phyloP scores from a whole-genome alignment of 257 asterid genomes.

The Salvia rosmarinus region DNA sequence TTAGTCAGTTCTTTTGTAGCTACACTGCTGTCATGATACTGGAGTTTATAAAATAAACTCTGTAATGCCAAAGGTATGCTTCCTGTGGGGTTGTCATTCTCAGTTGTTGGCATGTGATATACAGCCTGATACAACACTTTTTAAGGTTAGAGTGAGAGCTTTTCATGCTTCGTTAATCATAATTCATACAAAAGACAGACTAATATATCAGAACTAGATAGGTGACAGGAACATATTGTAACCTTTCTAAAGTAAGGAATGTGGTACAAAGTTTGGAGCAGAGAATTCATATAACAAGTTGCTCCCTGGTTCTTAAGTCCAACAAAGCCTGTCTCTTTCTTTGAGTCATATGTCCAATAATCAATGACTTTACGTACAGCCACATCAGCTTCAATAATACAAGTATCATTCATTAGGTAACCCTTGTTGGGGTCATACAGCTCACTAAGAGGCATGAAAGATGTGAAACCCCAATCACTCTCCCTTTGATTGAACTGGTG shows the following conservation, averaged over 20 bases:
- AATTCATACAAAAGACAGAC: constrained; percentile 20
- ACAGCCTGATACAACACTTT: constrained; percentile 71
- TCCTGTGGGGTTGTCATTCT: constrained; percentile 98
- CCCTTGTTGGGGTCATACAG: constrained; percentile 92
- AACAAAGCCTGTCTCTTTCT: constrained; percentile 96
- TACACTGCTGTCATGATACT: constrained; percentile 88
- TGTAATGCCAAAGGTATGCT: constrained; percentile 98
- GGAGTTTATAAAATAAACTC: constrained; percentile 97
- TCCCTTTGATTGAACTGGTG: constrained; percentile 96
- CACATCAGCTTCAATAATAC: constrained; percentile 91
- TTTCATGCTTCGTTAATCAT: constrained; percentile 30
- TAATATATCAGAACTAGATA: constrained; percentile 26
- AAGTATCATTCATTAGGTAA: constrained; percentile 78
- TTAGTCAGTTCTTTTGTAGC: constrained; percentile 96
- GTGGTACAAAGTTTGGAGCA: constrained; percentile 92
- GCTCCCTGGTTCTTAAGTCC: constrained; percentile 99
- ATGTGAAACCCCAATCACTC: constrained; percentile 98
- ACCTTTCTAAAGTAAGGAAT: constrained; percentile 98
- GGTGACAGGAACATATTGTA: constrained; percentile 30
- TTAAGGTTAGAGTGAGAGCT: constrained; percentile 34
- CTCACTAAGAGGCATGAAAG: constrained; percentile 95
- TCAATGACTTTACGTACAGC: constrained; percentile 93
- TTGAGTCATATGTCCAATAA: constrained; percentile 95
- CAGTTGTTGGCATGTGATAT: constrained; percentile 99
- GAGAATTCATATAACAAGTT: constrained; percentile 97